These are phyloP conservation scores for Yarrowia porcina DNA, from an alignment of 805 yeast genomes.

Conservation along the genomic window DNA sequence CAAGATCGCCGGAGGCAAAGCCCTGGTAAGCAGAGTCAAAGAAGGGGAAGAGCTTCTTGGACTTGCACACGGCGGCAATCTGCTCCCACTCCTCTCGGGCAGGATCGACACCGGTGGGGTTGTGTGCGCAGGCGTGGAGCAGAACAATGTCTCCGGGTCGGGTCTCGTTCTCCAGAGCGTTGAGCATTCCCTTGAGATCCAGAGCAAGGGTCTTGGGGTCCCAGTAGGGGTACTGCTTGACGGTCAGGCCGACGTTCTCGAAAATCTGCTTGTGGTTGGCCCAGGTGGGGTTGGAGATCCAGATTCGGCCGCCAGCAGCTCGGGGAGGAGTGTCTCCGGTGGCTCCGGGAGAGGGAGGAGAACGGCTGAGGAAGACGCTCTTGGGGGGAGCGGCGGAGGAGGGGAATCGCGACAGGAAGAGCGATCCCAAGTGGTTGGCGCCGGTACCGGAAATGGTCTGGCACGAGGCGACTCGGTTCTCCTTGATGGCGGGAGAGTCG, in stretches of 20 bases:
- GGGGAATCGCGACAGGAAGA: slow-evolving; percentile 55
- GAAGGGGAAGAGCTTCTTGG: slow-evolving; percentile 66
- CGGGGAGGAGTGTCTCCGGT: slow-evolving; percentile 33
- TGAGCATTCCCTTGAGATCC: slow-evolving; percentile 60
- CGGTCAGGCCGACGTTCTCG: slow-evolving; percentile 65
- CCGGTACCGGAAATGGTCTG: slow-evolving; percentile 88
- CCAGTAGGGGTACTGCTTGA: slow-evolving; percentile 65
- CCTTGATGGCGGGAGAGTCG: slow-evolving; percentile 53
- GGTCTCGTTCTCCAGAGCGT: slow-evolving; percentile 54
- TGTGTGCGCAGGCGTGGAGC: slow-evolving; percentile 93
- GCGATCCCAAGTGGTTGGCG: slow-evolving; percentile 85
- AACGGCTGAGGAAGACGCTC: slow-evolving; percentile 23
- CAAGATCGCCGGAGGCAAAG: slow-evolving; percentile 80
- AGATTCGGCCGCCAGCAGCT: slow-evolving; percentile 39
- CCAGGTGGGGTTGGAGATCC: slow-evolving; percentile 90
- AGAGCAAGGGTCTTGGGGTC: slow-evolving; percentile 58
- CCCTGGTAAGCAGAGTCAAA: slow-evolving; percentile 97
- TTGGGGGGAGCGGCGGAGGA: slow-evolving; percentile 36
- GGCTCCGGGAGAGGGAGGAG: slow-evolving; percentile 7
- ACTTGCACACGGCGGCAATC: slow-evolving; percentile 61
- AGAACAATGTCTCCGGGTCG: slow-evolving; percentile 62
- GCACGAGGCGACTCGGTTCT: slow-evolving; percentile 53
- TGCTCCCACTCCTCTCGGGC: slow-evolving; percentile 74
- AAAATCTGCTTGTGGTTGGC: slow-evolving; percentile 86
- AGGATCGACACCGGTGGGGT: slow-evolving; percentile 96